phyloP scores from a whole-genome alignment of 345 rosid species.

The Eucalyptus curtisii region DNA sequence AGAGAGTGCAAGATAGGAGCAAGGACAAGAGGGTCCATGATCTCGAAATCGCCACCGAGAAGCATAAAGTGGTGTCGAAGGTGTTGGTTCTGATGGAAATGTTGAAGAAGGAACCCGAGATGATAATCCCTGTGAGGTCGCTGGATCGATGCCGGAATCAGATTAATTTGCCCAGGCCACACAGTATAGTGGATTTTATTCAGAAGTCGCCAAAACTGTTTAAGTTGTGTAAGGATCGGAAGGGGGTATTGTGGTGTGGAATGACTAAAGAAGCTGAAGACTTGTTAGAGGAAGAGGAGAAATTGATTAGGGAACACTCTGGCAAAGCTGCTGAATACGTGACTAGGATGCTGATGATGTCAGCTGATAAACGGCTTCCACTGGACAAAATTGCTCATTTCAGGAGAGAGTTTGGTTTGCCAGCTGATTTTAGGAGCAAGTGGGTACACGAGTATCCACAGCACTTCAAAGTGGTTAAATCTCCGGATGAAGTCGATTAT shows the following conservation, averaged over 20 bases:
- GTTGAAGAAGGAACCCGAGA: slow-evolving; percentile 58
- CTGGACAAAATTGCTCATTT: slow-evolving; percentile 61
- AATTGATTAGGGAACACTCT: slow-evolving; percentile 44
- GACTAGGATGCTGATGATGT: slow-evolving; percentile 79
- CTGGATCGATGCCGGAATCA: slow-evolving; percentile 40
- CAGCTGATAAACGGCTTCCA: slow-evolving; percentile 41
- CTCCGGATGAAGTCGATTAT: slow-evolving; percentile 30
- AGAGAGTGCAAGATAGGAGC: neutral
- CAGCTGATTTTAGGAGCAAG: slow-evolving; percentile 53
- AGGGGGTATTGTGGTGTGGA: slow-evolving; percentile 75
- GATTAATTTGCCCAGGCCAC: slow-evolving; percentile 58
- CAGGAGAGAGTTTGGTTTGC: slow-evolving; percentile 80
- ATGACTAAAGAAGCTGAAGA: slow-evolving; percentile 53
- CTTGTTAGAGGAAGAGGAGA: slow-evolving; percentile 51
- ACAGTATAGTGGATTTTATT: slow-evolving; percentile 53
- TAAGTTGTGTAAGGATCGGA: slow-evolving; percentile 64
- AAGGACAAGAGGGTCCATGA: neutral
- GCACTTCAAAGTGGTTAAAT: slow-evolving; percentile 40
- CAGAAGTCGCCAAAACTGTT: slow-evolving; percentile 65
- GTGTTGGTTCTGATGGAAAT: slow-evolving; percentile 39
- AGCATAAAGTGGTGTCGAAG: neutral
- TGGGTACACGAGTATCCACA: slow-evolving; percentile 71
- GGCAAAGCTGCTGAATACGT: slow-evolving; percentile 65
- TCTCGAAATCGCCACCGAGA: neutral
- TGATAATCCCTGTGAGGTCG: slow-evolving; percentile 47